phyloP scores from a whole-genome alignment of 1,139 yeast species.

The Yamadazyma blattariae region DNA sequence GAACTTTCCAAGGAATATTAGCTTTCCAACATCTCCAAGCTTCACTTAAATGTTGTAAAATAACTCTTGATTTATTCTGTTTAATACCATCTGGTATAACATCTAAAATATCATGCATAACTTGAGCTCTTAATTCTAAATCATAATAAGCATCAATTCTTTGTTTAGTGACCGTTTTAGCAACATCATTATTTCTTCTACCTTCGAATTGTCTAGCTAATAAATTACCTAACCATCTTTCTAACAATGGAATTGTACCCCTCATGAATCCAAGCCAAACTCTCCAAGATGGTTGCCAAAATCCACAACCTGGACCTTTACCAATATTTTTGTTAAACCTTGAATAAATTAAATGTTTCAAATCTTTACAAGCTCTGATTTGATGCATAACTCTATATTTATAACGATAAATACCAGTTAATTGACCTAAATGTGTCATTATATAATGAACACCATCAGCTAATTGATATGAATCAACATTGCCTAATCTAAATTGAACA shows the following conservation, averaged over 20 bases:
- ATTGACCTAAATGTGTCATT: conserved; percentile 88
- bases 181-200: conserved; percentile 85
- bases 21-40: conserved; percentile 99
- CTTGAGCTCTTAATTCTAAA: conserved; percentile 88
- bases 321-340: conserved; percentile 81
- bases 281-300: conserved; percentile 99
- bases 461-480: conserved; percentile 87
- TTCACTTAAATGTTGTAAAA: conserved; percentile 90
- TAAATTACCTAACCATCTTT: conserved; percentile 92
- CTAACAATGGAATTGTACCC: conserved; percentile 90
- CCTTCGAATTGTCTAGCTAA: conserved; percentile 96
- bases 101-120: conserved; percentile 91
- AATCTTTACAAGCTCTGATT: conserved; percentile 90
- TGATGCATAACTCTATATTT: conserved; percentile 98
- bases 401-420: conserved; percentile 95
- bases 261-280: conserved; percentile 92
- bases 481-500: conserved; percentile 85
- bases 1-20: conserved; percentile 96
- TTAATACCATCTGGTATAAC: conserved; percentile 96
- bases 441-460: conserved; percentile 94
- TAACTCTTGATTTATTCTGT: conserved; percentile 81
- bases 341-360: conserved; percentile 86
- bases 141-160: conserved; percentile 94
- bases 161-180: conserved; percentile 93
- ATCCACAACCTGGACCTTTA: conserved; percentile 98